phyloP scores from a whole-genome alignment of 2,329 filamentous ascomycete species.

The Venturia effusa region DNA sequence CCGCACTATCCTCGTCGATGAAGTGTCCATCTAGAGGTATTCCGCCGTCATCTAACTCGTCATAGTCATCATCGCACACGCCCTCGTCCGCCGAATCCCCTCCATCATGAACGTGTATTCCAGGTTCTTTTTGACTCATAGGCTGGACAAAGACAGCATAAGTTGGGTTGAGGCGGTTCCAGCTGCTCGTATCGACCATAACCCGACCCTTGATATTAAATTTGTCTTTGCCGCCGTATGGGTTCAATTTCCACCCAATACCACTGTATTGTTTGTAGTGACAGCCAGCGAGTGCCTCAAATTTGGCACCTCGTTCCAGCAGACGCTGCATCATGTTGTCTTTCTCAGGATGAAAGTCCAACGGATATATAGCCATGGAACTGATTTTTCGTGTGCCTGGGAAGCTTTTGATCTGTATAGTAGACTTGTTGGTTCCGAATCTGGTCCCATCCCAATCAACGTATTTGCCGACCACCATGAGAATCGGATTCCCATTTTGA shows the following conservation, averaged over 20 bases:
- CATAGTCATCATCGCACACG: not conserved
- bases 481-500: constrained; percentile 7
- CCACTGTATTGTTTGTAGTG: constrained; percentile 42
- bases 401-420: constrained; percentile 20
- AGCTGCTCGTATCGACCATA: constrained; percentile 41
- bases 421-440: constrained; percentile 19
- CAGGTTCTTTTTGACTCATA: not conserved
- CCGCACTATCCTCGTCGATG: not conserved
- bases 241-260: constrained; percentile 26
- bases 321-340: constrained; percentile 29
- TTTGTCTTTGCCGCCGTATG: constrained; percentile 22
- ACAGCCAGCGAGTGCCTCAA: constrained; percentile 37
- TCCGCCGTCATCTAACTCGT: constrained; percentile 5
- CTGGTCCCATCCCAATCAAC: constrained; percentile 28
- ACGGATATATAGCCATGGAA: constrained; percentile 31
- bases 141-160: constrained; percentile 6
- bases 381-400: constrained; percentile 33
- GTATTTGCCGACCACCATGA: constrained; percentile 20
- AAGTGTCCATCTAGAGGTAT: constrained; percentile 11
- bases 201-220: constrained; percentile 34
- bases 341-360: constrained; percentile 33
- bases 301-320: constrained; percentile 34
- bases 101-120: not conserved
- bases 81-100: not conserved
- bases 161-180: constrained; percentile 12